Conservation (phyloP, 345 rosid species). For the Bretschneidera sinensis region DNA sequence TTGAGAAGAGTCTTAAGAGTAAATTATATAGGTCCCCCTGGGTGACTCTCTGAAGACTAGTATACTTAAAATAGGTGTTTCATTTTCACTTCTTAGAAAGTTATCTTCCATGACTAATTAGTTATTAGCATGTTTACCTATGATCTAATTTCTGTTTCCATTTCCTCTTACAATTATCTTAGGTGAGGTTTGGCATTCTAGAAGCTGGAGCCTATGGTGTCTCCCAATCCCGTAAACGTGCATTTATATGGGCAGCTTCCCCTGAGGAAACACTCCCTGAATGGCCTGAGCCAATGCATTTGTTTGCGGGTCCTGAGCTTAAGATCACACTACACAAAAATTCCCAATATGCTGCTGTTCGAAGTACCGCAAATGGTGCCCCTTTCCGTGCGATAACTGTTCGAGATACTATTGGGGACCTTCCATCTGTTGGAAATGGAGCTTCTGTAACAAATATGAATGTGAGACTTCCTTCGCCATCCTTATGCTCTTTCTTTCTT, state of each 20-base stretch:
- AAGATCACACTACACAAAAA: slow-evolving; percentile 40
- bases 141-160: no score
- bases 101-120: no score
- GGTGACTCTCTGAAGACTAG: no score
- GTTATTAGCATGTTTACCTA: no score
- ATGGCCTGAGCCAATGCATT: slow-evolving; percentile 86
- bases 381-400: slow-evolving; percentile 65
- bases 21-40: no score
- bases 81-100: no score
- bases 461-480: no score
- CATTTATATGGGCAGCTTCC: slow-evolving; percentile 75
- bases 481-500: no score
- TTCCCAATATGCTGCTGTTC: slow-evolving; percentile 45
- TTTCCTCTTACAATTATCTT: background rate
- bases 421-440: slow-evolving; percentile 59
- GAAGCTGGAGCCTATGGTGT: slow-evolving; percentile 76
- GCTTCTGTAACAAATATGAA: slow-evolving; percentile 43
- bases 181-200: slow-evolving; percentile 75
- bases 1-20: no score
- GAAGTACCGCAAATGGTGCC: slow-evolving; percentile 51
- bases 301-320: slow-evolving; percentile 53
- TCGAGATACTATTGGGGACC: slow-evolving; percentile 68
- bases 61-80: no score
- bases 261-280: slow-evolving; percentile 64
- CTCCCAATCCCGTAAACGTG: slow-evolving; percentile 68